Conservation (phyloP, 2,329 filamentous ascomycete species). For the Trichoderma sp. region DNA sequence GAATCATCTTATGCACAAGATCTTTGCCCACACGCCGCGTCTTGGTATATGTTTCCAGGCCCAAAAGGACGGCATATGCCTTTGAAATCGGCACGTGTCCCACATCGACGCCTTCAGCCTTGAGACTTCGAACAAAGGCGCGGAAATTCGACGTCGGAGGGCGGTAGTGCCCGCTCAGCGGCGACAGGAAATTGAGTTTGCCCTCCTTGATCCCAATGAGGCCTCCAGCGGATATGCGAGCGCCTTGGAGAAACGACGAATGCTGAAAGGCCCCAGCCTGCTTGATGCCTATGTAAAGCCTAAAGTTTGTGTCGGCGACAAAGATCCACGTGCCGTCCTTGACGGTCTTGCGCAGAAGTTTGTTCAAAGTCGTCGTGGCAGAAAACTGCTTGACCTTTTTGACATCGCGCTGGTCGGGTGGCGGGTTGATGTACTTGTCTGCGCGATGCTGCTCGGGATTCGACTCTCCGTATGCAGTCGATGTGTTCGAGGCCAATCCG, state of each 20-base stretch:
- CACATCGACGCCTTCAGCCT: slow-evolving; percentile 74
- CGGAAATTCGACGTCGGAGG: slow-evolving; percentile 81
- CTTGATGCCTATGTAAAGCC: slow-evolving; percentile 88
- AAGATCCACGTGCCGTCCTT: slow-evolving; percentile 94
- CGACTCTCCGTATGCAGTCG: slow-evolving; percentile 32
- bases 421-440: slow-evolving; percentile 61
- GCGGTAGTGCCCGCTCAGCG: slow-evolving; percentile 75
- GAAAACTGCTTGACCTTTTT: slow-evolving; percentile 60
- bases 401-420: slow-evolving; percentile 58
- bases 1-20: slow-evolving; percentile 45
- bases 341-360: slow-evolving; percentile 72
- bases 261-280: slow-evolving; percentile 86
- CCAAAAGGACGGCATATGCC: slow-evolving; percentile 77
- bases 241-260: slow-evolving; percentile 81
- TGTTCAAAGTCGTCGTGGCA: slow-evolving; percentile 72
- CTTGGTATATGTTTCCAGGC: slow-evolving; percentile 75
- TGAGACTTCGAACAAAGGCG: slow-evolving; percentile 71
- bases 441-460: slow-evolving; percentile 58
- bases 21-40: slow-evolving; percentile 64
- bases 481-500: slow-evolving; percentile 19
- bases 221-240: slow-evolving; percentile 77
- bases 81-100: slow-evolving; percentile 73
- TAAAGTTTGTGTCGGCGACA: slow-evolving; percentile 79
- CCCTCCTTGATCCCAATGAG: slow-evolving; percentile 83
- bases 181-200: slow-evolving; percentile 69